Conservation (phyloP, 805 yeast genomes). For the Wickerhamiella cacticola region DNA sequence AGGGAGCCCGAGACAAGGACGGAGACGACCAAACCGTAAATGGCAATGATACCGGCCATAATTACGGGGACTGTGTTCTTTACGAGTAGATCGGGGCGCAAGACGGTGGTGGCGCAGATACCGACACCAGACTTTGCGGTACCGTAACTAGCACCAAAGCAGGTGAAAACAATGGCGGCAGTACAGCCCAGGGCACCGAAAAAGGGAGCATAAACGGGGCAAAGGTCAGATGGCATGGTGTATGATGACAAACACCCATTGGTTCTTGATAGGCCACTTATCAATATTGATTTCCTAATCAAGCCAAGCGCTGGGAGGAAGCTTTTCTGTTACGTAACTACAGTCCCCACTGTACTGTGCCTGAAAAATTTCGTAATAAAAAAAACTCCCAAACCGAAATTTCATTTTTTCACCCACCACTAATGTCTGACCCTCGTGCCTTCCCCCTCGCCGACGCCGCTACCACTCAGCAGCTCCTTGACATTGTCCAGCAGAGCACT, state of each 20-base stretch:
- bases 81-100: conserved; percentile 92
- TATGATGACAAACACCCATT: conserved; percentile 9
- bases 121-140: conserved; percentile 99
- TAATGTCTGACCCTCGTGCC: conserved; percentile 79
- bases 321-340: not conserved
- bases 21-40: conserved; percentile 91
- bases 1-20: conserved; percentile 86
- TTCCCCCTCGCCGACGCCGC: conserved; percentile 97
- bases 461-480: conserved; percentile 91
- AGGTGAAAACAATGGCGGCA: conserved; percentile 96
- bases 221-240: conserved; percentile 20
- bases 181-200: conserved; percentile 99
- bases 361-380: not conserved
- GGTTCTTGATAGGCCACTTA: conserved; percentile 11
- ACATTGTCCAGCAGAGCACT: conserved; percentile 95
- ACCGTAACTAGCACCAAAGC: conserved; percentile 98
- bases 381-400: not conserved
- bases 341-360: too few species aligned
- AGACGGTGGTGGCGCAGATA: conserved; percentile 94
- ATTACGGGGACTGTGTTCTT: conserved; percentile 92
- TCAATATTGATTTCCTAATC: conserved; percentile 3
- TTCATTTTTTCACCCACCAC: not conserved
- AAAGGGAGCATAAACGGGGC: conserved; percentile 50
- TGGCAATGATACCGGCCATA: conserved; percentile 99
- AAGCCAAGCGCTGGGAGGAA: not conserved